Base-by-base conservation (phyloP, 2,329 filamentous ascomycete species). In the Truncatella angustata region DNA sequence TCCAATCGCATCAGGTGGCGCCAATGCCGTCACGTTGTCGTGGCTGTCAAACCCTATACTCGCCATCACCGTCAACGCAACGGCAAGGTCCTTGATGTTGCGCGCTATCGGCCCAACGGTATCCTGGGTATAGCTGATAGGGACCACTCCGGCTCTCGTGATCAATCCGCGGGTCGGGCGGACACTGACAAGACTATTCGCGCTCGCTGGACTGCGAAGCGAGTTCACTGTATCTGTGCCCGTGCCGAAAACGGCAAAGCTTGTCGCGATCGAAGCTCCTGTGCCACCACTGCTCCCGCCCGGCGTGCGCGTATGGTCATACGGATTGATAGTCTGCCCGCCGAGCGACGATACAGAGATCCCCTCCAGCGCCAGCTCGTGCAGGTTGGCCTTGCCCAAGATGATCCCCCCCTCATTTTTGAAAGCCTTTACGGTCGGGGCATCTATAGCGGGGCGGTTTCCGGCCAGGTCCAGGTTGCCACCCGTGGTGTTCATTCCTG, bases 271-370 rank as follows among this genome's bases (percentile, higher is more conserved):
- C 0, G 81, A 82, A 0, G 81, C 82, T 0, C 80, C 83, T 1
- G 80, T 84, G 0, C 84, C 85, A 10, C 84, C 84, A 26, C 81
- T 85, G 40, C 79, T 84, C 1, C 84, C 85, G 3, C 84, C 85
- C 0, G 84, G 84, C 0, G 84, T 87, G n/a, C 82, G 72, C 0
- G 74, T 75, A 2, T 68, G 64, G 62, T 85, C 82, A 55, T 85
- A 86, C 5, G 85, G 83, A 62, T 87, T 87, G 54, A 81, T 63
- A 0, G 84, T 86, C 65, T 88, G 85, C 0, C 85, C 84, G 11
- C 82, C 83, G 0, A 85, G 63, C 0, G 81, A 85, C 0, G 82
- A 86, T 1, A 85, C 81, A 1, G 77, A 79, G 35, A 86, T 70
- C 0, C 84, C 85, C 60, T 87, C 83, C 0, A 87, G 69, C 0